Percentiles rank a stretch among this genome's conserved stretches.
phyloP scores from a whole-genome alignment of 164 flowering plant species.

The Tetracentron sinense region DNA sequence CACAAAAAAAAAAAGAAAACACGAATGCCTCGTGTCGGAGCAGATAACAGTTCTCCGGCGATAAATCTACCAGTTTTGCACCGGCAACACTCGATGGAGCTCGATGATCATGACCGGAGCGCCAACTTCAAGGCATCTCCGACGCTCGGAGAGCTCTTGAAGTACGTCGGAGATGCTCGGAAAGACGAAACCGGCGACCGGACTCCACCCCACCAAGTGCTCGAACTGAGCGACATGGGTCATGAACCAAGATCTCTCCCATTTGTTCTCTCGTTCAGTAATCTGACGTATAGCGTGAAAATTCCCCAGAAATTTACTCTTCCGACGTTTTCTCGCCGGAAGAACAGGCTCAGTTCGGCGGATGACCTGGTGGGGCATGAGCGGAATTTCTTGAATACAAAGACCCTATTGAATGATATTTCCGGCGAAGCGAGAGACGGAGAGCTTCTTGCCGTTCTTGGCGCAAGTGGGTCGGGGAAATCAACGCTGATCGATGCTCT shows the following conservation, averaged over 20 bases:
- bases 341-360: constrained; percentile 21
- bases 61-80: not conserved
- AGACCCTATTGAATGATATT: constrained; percentile 34
- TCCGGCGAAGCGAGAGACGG: constrained; percentile 52
- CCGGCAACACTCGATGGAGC: constrained; percentile 5
- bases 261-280: constrained; percentile 52
- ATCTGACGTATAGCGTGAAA: constrained; percentile 56
- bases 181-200: constrained; percentile 43
- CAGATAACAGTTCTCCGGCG: not conserved
- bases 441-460: constrained; percentile 48
- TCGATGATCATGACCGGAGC: not conserved
- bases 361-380: constrained; percentile 13
- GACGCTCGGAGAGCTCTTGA: constrained; percentile 27
- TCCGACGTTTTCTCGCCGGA: constrained; percentile 14
- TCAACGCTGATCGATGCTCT: constrained; percentile 44
- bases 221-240: constrained; percentile 28
- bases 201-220: constrained; percentile 52
- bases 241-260: constrained; percentile 33
- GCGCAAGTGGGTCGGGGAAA: constrained; percentile 49
- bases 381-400: constrained; percentile 22
- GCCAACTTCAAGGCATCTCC: constrained; percentile 8
- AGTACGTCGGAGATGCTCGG: constrained; percentile 21
- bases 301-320: constrained; percentile 30
- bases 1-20: not conserved
- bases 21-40: not conserved